Conservation (phyloP, 768 basidiomycete species). For the Lactarius indigo region DNA sequence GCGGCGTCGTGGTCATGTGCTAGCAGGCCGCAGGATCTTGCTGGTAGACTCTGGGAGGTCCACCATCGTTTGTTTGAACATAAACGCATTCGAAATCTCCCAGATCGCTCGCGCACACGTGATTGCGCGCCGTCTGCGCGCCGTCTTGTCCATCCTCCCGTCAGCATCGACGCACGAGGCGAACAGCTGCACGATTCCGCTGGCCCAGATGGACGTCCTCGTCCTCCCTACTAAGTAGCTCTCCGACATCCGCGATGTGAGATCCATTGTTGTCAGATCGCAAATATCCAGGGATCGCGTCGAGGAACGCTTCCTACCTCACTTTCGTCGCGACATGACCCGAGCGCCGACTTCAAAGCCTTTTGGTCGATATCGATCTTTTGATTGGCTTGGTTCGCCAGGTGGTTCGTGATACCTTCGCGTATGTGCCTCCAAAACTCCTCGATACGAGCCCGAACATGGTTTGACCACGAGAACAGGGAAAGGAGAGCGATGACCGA, state of each 20-base stretch:
- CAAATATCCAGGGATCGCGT: slow-evolving; percentile 8
- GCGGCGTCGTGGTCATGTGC: background rate
- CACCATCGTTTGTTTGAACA: background rate
- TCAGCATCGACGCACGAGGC: slow-evolving; percentile 3
- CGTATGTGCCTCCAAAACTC: background rate
- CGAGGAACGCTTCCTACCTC: background rate
- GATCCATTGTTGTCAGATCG: background rate
- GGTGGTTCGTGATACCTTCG: background rate
- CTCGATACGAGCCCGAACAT: background rate
- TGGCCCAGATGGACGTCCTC: background rate
- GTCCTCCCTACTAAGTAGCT: background rate
- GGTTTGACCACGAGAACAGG: slow-evolving; percentile 4
- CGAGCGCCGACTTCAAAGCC: background rate
- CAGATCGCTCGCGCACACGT: slow-evolving; percentile 11
- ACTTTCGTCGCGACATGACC: background rate
- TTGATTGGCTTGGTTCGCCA: background rate
- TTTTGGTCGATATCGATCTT: background rate
- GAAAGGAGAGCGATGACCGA: background rate
- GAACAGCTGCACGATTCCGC: slow-evolving; percentile 5
- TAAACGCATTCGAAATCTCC: slow-evolving; percentile 9
- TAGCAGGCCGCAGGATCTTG: background rate
- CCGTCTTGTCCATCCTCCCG: slow-evolving; percentile 9
- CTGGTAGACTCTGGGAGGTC: background rate
- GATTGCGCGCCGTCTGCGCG: slow-evolving; percentile 16
- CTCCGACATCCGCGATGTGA: slow-evolving; percentile 2